Conservation (phyloP, 176 grass and related monocot species). For the Juncus effusus region DNA sequence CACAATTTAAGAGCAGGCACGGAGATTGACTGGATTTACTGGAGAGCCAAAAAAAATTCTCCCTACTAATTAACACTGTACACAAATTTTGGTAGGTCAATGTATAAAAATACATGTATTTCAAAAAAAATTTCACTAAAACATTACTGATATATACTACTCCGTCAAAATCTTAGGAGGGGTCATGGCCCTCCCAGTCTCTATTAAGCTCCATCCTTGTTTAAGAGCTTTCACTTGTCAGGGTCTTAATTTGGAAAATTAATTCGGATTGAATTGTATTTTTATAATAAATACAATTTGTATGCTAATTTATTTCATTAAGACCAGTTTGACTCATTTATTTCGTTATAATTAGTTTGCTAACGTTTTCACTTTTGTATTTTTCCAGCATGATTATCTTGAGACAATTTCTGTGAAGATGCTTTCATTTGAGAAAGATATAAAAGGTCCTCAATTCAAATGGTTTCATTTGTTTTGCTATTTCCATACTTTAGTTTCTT, state of each 20-base stretch:
- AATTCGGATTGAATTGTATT: background rate
- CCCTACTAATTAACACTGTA: no score
- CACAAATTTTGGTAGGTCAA: no score
- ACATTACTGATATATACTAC: no score
- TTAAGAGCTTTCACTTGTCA: background rate
- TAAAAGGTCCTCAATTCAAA: constrained; percentile 19
- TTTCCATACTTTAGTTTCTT: no score
- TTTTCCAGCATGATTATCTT: constrained; percentile 80
- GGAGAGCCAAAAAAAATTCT: no score
- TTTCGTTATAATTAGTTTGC: background rate
- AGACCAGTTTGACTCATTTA: constrained; percentile 13
- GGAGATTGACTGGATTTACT: no score
- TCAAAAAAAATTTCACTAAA: no score
- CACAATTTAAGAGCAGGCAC: background rate
- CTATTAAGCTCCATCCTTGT: no score
- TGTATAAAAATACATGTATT: no score
- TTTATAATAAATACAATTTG: background rate
- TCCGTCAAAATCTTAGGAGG: no score
- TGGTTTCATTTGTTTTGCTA: no score
- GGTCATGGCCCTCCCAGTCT: no score
- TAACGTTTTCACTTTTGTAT: constrained; percentile 8
- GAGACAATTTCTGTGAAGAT: constrained; percentile 92
- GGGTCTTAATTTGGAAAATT: constrained; percentile 4
- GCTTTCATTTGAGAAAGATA: constrained; percentile 83
- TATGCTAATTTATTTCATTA: background rate